phyloP scores from a whole-genome alignment of 768 basidiomycete genomes.

The Tylopilus sp. region DNA sequence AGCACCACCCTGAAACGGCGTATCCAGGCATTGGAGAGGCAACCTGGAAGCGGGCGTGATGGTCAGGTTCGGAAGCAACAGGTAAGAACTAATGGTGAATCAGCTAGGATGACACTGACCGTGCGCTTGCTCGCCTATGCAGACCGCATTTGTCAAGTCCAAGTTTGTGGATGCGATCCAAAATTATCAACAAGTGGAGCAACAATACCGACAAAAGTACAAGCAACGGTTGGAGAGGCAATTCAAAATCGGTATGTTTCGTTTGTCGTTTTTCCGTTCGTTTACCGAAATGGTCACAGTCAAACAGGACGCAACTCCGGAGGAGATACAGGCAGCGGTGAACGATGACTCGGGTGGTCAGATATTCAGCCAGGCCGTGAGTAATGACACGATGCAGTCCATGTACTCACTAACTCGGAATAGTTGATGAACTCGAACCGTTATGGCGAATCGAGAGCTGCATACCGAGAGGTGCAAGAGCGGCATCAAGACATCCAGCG shows the following conservation, averaged over 20 bases:
- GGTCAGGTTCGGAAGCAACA: slow-evolving; percentile 77
- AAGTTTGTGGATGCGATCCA: slow-evolving; percentile 87
- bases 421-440: slow-evolving; percentile 88
- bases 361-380: slow-evolving; percentile 86
- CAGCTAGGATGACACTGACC: slow-evolving; percentile 14
- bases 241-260: slow-evolving; percentile 71
- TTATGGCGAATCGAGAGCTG: slow-evolving; percentile 85
- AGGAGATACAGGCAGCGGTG: slow-evolving; percentile 84
- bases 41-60: slow-evolving; percentile 60
- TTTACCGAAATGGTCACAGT: slow-evolving; percentile 41
- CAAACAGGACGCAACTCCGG: slow-evolving; percentile 89
- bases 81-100: slow-evolving; percentile 34
- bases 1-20: slow-evolving; percentile 67
- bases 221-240: slow-evolving; percentile 83
- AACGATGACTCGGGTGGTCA: slow-evolving; percentile 80
- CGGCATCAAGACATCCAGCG: slow-evolving; percentile 94
- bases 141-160: slow-evolving; percentile 63
- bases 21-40: slow-evolving; percentile 67
- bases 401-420: slow-evolving; percentile 1
- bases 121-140: background rate
- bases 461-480: slow-evolving; percentile 96
- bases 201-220: slow-evolving; percentile 72
- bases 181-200: slow-evolving; percentile 79
- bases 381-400: slow-evolving; percentile 8
- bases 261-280: background rate